These are phyloP conservation scores for Macrolepiota albuminosa DNA, from an alignment of 768 basidiomycete species.

Conservation along the genomic window DNA sequence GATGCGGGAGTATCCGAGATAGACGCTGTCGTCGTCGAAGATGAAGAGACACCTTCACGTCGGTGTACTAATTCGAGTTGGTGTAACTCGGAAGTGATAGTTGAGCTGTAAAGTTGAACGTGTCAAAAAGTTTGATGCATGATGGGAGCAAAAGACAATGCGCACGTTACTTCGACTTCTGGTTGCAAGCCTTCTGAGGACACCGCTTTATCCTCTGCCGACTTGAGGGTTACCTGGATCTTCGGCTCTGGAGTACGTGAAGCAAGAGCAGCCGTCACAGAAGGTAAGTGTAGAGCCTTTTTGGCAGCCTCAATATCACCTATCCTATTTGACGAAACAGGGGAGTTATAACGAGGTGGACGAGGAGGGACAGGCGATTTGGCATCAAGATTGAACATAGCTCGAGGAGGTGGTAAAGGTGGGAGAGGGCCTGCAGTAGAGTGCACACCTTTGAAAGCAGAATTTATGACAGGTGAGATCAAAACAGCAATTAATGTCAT, in stretches of 20 bases:
- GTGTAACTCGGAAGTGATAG: slow-evolving; percentile 9
- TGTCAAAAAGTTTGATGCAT: slow-evolving; percentile 6
- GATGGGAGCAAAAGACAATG: slow-evolving; percentile 4
- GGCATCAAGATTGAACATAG: slow-evolving; percentile 42
- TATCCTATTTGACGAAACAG: slow-evolving; percentile 36
- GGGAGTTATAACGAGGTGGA: slow-evolving; percentile 59
- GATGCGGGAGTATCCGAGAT: slow-evolving; percentile 8
- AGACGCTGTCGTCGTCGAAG: slow-evolving; percentile 14
- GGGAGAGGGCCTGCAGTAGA: slow-evolving; percentile 72
- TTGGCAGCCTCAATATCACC: slow-evolving; percentile 54
- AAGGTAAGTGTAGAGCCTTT: slow-evolving; percentile 52
- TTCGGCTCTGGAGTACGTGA: slow-evolving; percentile 13
- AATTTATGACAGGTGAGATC: slow-evolving; percentile 11
- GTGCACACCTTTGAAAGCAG: slow-evolving; percentile 40
- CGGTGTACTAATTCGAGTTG: slow-evolving; percentile 30
- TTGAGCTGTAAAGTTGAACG: slow-evolving; percentile 8
- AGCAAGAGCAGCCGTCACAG: slow-evolving; percentile 45
- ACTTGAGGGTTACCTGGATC: slow-evolving; percentile 3
- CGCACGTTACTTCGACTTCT: slow-evolving; percentile 12
- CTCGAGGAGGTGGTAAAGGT: slow-evolving; percentile 49
- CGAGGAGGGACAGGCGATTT: slow-evolving; percentile 51
- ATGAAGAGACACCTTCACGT: slow-evolving; percentile 67
- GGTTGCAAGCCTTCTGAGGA: slow-evolving; percentile 1
- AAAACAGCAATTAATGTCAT: neutral
- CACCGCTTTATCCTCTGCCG: slow-evolving; percentile 1